Percentiles rank a stretch among this genome's conserved stretches.
These are phyloP conservation scores for Aaosphaeria arxii DNA, from an alignment of 2,329 filamentous ascomycete genomes.

Conservation along the genomic window DNA sequence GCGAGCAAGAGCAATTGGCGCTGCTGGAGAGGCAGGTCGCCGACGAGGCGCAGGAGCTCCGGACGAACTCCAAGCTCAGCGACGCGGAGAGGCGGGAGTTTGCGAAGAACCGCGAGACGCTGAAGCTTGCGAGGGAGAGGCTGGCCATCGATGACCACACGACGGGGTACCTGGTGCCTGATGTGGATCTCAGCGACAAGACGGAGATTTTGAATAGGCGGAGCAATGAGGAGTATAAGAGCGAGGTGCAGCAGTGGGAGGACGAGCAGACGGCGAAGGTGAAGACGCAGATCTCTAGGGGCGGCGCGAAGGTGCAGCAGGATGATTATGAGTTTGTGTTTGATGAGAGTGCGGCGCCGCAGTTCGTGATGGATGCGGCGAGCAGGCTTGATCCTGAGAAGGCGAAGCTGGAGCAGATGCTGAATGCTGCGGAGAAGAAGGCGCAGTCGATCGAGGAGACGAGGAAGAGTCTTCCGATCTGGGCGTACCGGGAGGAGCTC, in stretches of 20 bases:
- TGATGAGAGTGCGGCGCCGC: conserved; percentile 83
- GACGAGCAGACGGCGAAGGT: conserved; percentile 83
- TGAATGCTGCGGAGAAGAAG: conserved; percentile 86
- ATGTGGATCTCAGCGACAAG: conserved; percentile 87
- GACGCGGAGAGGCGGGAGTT: conserved; percentile 84
- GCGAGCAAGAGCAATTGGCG: conserved; percentile 80
- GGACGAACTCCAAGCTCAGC: conserved; percentile 72
- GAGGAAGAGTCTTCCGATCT: conserved; percentile 85
- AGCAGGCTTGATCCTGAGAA: conserved; percentile 78
- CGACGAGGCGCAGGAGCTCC: conserved; percentile 76
- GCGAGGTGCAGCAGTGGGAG: conserved; percentile 96
- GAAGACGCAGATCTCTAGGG: conserved; percentile 52
- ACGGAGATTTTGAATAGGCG: conserved; percentile 86
- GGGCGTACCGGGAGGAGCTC: conserved; percentile 80
- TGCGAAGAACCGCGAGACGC: conserved; percentile 74
- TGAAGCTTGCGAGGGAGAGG: conserved; percentile 79
- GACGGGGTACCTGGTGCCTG: conserved; percentile 89
- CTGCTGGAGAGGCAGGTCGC: conserved; percentile 86
- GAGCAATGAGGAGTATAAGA: conserved; percentile 80
- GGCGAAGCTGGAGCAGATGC: conserved; percentile 71
- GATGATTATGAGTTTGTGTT: conserved; percentile 91
- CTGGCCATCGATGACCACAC: conserved; percentile 85
- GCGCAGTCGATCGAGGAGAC: conserved; percentile 88
- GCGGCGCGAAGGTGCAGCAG: conserved; percentile 61
- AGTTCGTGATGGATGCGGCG: conserved; percentile 74